Conservation (phyloP, 1,284 basidiomycete genomes). For the Mycena citricolor region DNA sequence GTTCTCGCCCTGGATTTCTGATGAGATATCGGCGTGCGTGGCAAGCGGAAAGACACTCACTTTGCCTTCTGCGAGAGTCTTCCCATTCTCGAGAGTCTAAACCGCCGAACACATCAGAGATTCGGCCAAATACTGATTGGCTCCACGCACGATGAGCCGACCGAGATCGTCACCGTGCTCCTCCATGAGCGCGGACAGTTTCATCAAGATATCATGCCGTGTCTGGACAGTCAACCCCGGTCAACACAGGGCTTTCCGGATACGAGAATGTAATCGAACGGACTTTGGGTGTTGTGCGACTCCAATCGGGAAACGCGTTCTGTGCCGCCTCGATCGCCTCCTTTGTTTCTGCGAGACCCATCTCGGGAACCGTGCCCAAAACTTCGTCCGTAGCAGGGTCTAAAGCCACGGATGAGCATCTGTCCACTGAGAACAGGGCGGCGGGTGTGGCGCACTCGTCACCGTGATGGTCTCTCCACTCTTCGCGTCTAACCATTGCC, state of each 20-base stretch:
- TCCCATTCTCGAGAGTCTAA: conserved; percentile 91
- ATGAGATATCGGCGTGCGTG: conserved; percentile 8
- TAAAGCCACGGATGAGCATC: conserved; percentile 30
- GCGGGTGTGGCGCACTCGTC: conserved; percentile 61
- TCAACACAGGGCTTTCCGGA: no score
- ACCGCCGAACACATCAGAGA: conserved; percentile 25
- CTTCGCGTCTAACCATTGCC: conserved; percentile 80
- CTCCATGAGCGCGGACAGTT: conserved; percentile 72
- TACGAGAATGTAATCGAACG: conserved; percentile 17
- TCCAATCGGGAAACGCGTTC: conserved; percentile 79
- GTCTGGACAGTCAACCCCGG: conserved; percentile 40
- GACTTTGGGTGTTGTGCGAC: conserved; percentile 79
- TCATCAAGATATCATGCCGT: conserved; percentile 78
- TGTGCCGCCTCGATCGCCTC: conserved; percentile 78
- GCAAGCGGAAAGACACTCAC: conserved; percentile 33
- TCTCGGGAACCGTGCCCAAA: conserved; percentile 83
- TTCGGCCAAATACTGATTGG: conserved; percentile 19
- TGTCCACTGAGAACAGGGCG: neutral
- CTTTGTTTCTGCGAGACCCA: conserved; percentile 80
- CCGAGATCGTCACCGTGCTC: conserved; percentile 82
- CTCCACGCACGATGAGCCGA: conserved; percentile 68
- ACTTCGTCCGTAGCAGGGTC: conserved; percentile 84
- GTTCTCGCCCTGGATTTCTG: conserved; percentile 64
- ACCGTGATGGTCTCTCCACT: conserved; percentile 73
- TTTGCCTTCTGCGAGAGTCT: conserved; percentile 80